These are phyloP conservation scores for Chlamydomonas sphaeroides DNA, from an alignment of 139 green algal species.

Conservation along the genomic window DNA sequence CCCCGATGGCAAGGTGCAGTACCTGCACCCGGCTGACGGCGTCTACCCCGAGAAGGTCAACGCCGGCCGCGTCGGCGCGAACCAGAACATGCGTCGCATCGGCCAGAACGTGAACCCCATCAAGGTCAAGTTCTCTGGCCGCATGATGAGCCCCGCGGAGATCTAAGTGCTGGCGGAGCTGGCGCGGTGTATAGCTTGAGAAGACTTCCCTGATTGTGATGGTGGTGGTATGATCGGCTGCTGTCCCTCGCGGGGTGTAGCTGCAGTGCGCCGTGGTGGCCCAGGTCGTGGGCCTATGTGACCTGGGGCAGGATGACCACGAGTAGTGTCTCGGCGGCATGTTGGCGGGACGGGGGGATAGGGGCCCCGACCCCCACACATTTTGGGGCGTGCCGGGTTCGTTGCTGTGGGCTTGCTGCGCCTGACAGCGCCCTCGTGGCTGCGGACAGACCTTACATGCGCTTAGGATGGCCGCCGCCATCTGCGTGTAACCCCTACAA, in stretches of 20 bases:
- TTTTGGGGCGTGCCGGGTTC: too few relatives aligned
- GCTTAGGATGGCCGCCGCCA: too few relatives aligned
- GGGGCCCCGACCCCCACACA: too few relatives aligned
- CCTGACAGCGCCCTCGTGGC: too few relatives aligned
- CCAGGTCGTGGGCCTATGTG: not conserved
- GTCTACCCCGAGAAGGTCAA: conserved; percentile 99
- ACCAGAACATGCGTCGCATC: conserved; percentile 94
- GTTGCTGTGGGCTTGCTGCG: too few relatives aligned
- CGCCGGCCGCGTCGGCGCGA: conserved; percentile 84
- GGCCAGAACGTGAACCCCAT: conserved; percentile 95
- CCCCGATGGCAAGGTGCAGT: conserved; percentile 96
- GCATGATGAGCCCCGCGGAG: conserved; percentile 36
- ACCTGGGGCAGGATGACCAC: not conserved
- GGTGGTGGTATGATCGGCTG: conserved; percentile 2
- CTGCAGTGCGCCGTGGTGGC: not conserved
- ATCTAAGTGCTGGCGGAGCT: conserved; percentile 19
- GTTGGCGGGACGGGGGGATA: too few relatives aligned
- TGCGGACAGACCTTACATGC: too few relatives aligned
- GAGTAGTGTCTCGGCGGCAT: too few relatives aligned
- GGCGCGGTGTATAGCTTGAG: conserved; percentile 1
- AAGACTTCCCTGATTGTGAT: too few relatives aligned
- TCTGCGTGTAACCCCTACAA: too few relatives aligned
- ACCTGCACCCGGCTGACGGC: conserved; percentile 98
- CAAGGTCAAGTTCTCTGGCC: conserved; percentile 60
- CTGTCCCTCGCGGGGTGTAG: not conserved